A percentile compares a stretch with the other conserved stretches of the same genome.
Evolutionary conservation across 208 protist genomes (phyloP).

Genomic region (Acanthamoeba healyi): DNA sequence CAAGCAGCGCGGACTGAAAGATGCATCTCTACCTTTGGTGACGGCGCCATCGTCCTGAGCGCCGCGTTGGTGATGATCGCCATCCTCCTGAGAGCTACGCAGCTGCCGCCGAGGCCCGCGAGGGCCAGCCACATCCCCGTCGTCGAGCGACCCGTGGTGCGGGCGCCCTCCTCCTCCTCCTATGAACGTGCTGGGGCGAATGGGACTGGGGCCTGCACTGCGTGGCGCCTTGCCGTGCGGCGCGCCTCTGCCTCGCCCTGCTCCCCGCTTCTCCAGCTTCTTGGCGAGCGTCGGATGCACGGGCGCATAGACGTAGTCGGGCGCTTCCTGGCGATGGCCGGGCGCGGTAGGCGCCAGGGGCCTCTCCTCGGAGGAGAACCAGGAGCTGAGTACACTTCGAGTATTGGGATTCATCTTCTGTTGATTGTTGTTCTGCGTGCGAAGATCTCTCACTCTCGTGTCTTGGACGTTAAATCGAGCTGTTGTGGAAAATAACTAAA

Average conservation of each 20-base stretch:
- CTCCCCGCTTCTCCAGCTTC: slow-evolving; percentile 34
- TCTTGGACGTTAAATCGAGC: background rate
- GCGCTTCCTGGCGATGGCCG: background rate
- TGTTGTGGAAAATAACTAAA: background rate
- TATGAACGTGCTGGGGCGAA: background rate
- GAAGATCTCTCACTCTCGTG: background rate
- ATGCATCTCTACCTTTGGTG: background rate
- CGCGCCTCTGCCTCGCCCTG: background rate
- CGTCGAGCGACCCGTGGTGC: too few species aligned
- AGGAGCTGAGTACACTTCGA: slow-evolving; percentile 36
- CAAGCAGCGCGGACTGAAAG: too few species aligned
- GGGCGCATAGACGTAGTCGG: slow-evolving; percentile 48
- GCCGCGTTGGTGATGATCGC: background rate
- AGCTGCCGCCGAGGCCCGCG: background rate
- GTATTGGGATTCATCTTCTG: slow-evolving; percentile 56
- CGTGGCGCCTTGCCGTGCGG: background rate
- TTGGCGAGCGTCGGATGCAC: slow-evolving; percentile 16
- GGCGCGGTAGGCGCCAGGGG: background rate
- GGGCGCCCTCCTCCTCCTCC: background rate
- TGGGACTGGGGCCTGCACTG: background rate
- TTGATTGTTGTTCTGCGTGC: background rate
- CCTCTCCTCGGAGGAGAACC: slow-evolving; percentile 22
- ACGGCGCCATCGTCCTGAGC: too few species aligned
- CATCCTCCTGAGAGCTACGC: background rate
- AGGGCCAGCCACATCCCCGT: background rate